phyloP scores from a whole-genome alignment of 2,329 filamentous ascomycete species.

The Chaetothyriales sp. region DNA sequence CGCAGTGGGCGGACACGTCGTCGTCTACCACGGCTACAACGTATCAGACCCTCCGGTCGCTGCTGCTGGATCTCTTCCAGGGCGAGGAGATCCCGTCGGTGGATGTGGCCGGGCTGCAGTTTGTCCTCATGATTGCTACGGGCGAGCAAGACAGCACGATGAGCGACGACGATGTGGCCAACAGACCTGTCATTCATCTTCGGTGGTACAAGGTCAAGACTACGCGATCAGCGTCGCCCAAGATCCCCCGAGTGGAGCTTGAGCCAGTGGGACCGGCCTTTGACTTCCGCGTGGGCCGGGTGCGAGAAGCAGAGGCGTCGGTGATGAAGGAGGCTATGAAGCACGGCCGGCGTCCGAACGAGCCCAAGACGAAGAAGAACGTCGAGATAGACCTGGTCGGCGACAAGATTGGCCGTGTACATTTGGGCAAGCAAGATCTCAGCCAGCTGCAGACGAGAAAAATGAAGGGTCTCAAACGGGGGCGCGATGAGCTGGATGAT shows the following conservation, averaged over 20 bases:
- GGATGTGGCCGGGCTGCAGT: conserved; percentile 89
- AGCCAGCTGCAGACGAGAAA: conserved; percentile 82
- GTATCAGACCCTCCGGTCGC: conserved; percentile 73
- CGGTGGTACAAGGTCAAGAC: conserved; percentile 78
- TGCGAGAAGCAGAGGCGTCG: conserved; percentile 61
- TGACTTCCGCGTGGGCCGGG: conserved; percentile 74
- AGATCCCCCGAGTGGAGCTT: conserved; percentile 77
- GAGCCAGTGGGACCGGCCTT: conserved; percentile 93
- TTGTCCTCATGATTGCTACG: conserved; percentile 69
- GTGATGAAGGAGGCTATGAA: conserved; percentile 83
- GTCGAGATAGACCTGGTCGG: conserved; percentile 80
- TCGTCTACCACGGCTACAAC: conserved; percentile 40
- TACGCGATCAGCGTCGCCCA: conserved; percentile 64
- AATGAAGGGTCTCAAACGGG: conserved; percentile 96
- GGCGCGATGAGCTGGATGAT: conserved; percentile 47
- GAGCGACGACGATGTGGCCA: conserved; percentile 22
- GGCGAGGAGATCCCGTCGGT: conserved; percentile 68
- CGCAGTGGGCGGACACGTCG: conserved; percentile 71
- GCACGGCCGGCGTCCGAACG: conserved; percentile 54
- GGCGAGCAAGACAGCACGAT: conserved; percentile 43
- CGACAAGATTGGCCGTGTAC: conserved; percentile 90
- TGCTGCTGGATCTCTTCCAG: conserved; percentile 84
- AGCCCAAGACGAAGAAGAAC: conserved; percentile 77
- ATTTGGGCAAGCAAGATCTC: conserved; percentile 82
- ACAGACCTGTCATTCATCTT: conserved; percentile 42